These are phyloP conservation scores for Mucuna pruriens DNA, from an alignment of 306 rosid genomes.

Conservation along the genomic window DNA sequence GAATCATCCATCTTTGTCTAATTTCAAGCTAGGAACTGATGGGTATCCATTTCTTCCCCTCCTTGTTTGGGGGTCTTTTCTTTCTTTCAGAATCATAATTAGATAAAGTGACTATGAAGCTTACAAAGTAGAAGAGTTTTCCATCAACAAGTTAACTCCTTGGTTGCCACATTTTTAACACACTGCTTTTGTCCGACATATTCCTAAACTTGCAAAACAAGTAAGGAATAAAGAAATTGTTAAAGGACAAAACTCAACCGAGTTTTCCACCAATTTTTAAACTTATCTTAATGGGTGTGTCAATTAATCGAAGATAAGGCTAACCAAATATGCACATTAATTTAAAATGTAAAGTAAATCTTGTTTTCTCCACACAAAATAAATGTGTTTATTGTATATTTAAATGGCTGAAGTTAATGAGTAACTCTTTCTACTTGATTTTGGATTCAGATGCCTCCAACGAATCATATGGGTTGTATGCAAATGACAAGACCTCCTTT, in stretches of 20 bases:
- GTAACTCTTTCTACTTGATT: constrained; percentile 10
- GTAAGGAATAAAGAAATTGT: constrained; percentile 44
- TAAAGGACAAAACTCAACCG: background rate
- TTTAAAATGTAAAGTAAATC: background rate
- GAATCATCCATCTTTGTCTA: background rate
- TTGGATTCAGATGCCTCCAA: constrained; percentile 42
- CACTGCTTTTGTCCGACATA: constrained; percentile 40
- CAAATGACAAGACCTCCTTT: constrained; percentile 43
- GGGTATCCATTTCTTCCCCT: background rate
- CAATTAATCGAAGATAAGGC: background rate
- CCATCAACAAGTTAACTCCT: constrained; percentile 21
- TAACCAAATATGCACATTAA: background rate
- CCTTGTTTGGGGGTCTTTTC: background rate
- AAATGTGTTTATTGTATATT: background rate
- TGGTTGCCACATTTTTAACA: constrained; percentile 34
- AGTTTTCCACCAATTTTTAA: constrained; percentile 30
- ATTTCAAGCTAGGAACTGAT: background rate
- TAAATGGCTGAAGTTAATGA: background rate
- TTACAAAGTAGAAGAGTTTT: constrained; percentile 35
- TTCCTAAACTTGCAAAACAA: constrained; percentile 43
- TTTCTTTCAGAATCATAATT: constrained; percentile 26
- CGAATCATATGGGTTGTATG: constrained; percentile 47
- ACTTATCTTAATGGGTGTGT: constrained; percentile 5
- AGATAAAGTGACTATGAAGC: constrained; percentile 4
- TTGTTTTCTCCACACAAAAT: background rate